Evolutionary conservation across 176 grass and related monocot genomes (phyloP).

Genomic region (Urochloa ruziziensis): DNA sequence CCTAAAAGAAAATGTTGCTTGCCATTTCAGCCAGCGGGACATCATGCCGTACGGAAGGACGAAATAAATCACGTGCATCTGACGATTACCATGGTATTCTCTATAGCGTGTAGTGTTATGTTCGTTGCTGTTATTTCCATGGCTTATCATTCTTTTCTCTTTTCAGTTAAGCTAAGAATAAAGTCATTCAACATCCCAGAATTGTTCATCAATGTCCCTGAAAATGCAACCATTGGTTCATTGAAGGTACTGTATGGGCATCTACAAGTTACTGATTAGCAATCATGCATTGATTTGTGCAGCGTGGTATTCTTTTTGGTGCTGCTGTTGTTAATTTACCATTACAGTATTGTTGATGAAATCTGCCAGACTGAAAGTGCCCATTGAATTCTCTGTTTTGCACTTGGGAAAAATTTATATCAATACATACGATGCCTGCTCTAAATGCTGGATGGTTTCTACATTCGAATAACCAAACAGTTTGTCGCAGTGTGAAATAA

Average conservation of each 20-base stretch:
- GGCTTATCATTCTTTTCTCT: conserved; percentile 33
- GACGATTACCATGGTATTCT: conserved; percentile 46
- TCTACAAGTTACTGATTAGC: conserved; percentile 13
- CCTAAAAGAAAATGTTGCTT: conserved; percentile 13
- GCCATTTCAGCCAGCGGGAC: conserved; percentile 38
- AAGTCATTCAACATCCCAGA: conserved; percentile 87
- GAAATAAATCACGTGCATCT: conserved; percentile 33
- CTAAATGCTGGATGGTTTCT: neutral
- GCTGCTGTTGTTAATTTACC: conserved; percentile 24
- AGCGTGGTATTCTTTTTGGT: conserved; percentile 23
- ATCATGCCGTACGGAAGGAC: conserved; percentile 23
- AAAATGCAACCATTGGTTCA: conserved; percentile 74
- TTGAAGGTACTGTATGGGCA: conserved; percentile 61
- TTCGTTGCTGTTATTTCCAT: conserved; percentile 12
- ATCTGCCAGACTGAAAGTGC: neutral
- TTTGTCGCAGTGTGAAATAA: neutral
- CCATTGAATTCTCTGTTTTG: neutral
- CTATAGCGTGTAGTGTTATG: neutral
- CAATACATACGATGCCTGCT: neutral
- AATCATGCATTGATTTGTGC: neutral
- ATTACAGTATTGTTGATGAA: conserved; percentile 5
- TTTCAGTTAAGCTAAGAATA: conserved; percentile 85
- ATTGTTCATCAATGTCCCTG: conserved; percentile 73
- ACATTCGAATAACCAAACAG: neutral
- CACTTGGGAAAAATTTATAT: neutral